Evolutionary conservation across 2,329 filamentous ascomycete species (phyloP).

Genomic region (Calonectria fujianensis): DNA sequence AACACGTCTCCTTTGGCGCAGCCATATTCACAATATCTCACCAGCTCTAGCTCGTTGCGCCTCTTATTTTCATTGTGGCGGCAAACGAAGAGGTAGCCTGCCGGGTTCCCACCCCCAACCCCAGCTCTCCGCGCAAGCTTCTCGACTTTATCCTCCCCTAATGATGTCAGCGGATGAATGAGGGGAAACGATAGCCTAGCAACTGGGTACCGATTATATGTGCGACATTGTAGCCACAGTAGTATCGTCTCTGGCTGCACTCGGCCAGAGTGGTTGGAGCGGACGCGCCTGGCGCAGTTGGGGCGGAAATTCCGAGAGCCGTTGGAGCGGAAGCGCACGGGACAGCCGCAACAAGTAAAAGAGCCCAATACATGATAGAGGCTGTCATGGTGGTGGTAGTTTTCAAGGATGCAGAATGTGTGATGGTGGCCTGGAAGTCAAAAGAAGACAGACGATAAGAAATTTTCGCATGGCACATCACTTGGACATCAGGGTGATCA

Average conservation of each 20-base stretch:
- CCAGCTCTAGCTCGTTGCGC: background rate
- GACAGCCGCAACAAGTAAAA: background rate
- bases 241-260: background rate
- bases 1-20: conserved; percentile 7
- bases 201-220: background rate
- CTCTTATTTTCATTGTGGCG: background rate
- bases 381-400: background rate
- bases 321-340: background rate
- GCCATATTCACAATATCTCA: conserved; percentile 7
- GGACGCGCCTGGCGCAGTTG: background rate
- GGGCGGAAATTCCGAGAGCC: background rate
- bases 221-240: background rate
- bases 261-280: background rate
- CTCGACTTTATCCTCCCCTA: background rate
- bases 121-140: background rate
- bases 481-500: background rate
- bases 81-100: conserved; percentile 9
- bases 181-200: too few species aligned
- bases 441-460: background rate
- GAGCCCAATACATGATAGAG: background rate
- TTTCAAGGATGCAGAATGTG: background rate
- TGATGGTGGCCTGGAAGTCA: background rate
- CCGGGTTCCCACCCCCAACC: background rate
- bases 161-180: background rate
- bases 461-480: background rate